Conservation (phyloP, 2,329 filamentous ascomycete species). For the Ascocoryne sarcoides region DNA sequence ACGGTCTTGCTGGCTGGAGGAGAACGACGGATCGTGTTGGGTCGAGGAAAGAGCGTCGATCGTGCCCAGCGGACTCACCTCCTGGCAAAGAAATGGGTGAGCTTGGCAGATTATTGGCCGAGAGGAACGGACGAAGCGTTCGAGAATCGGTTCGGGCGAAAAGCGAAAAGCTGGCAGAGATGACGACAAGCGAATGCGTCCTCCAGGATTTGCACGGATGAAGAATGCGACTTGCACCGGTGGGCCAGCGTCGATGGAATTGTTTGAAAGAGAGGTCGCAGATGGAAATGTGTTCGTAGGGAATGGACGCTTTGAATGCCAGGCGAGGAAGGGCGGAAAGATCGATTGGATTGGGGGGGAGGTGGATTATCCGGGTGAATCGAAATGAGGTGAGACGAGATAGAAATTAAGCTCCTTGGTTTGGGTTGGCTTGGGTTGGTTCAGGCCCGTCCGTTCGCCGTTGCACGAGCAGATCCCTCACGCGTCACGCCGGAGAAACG, state of each 20-base stretch:
- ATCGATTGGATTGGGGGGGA: slow-evolving; percentile 21
- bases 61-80: slow-evolving; percentile 3
- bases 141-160: background rate
- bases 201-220: slow-evolving; percentile 8
- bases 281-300: slow-evolving; percentile 6
- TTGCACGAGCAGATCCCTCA: no score
- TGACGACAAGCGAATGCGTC: slow-evolving; percentile 27
- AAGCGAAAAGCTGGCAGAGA: slow-evolving; percentile 7
- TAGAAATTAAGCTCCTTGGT: background rate
- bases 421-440: background rate
- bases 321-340: slow-evolving; percentile 10
- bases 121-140: background rate
- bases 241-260: no score
- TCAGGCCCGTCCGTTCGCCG: no score
- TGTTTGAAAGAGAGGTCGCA: slow-evolving; percentile 4
- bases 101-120: background rate
- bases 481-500: no score
- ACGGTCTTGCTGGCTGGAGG: slow-evolving; percentile 2
- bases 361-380: slow-evolving; percentile 12
- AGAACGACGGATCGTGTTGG: slow-evolving; percentile 13
- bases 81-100: no score
- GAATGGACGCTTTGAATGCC: background rate
- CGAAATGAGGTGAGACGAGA: slow-evolving; percentile 22
- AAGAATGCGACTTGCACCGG: slow-evolving; percentile 5
- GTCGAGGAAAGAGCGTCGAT: slow-evolving; percentile 15